Evolutionary conservation across 257 asterid genomes (phyloP).

Genomic region (Mitragyna speciosa): DNA sequence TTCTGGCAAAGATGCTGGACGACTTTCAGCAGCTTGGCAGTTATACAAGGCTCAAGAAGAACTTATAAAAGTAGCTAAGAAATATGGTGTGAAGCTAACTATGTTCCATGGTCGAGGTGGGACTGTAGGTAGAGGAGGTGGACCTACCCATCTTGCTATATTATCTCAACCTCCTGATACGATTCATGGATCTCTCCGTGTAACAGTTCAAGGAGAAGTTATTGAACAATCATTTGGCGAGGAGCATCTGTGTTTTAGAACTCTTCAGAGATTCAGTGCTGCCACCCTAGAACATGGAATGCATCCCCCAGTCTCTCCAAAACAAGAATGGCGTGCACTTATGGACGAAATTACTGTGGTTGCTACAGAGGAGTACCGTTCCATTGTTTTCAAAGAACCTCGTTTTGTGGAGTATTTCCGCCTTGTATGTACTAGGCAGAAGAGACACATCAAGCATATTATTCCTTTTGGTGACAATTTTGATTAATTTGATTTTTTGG

Average conservation of each 20-base stretch:
- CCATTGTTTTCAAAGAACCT: slow-evolving; percentile 52
- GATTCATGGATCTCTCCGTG: slow-evolving; percentile 51
- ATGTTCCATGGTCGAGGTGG: slow-evolving; percentile 69
- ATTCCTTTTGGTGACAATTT: not conserved
- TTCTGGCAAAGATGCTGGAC: slow-evolving; percentile 63
- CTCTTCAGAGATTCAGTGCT: slow-evolving; percentile 54
- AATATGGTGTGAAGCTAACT: slow-evolving; percentile 48
- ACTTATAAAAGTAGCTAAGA: slow-evolving; percentile 48
- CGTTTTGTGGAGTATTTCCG: slow-evolving; percentile 61
- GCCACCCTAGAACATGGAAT: slow-evolving; percentile 58
- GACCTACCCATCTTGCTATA: slow-evolving; percentile 63
- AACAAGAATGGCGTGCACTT: slow-evolving; percentile 56
- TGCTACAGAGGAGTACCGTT: slow-evolving; percentile 48
- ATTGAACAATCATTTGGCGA: slow-evolving; percentile 59
- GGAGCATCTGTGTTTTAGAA: slow-evolving; percentile 52
- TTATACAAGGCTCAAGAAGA: slow-evolving; percentile 58
- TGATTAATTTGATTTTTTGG: not conserved
- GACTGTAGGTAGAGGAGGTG: slow-evolving; percentile 62
- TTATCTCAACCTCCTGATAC: slow-evolving; percentile 62
- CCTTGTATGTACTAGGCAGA: slow-evolving; percentile 34
- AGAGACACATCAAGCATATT: not conserved
- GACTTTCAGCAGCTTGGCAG: slow-evolving; percentile 60
- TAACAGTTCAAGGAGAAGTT: slow-evolving; percentile 58
- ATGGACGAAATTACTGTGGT: slow-evolving; percentile 46
- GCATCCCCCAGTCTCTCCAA: slow-evolving; percentile 54